Evolutionary conservation across 208 protist species (phyloP), one percentile per base, ranked within the genome.

Genomic region (Leishmania aethiopica): DNA sequence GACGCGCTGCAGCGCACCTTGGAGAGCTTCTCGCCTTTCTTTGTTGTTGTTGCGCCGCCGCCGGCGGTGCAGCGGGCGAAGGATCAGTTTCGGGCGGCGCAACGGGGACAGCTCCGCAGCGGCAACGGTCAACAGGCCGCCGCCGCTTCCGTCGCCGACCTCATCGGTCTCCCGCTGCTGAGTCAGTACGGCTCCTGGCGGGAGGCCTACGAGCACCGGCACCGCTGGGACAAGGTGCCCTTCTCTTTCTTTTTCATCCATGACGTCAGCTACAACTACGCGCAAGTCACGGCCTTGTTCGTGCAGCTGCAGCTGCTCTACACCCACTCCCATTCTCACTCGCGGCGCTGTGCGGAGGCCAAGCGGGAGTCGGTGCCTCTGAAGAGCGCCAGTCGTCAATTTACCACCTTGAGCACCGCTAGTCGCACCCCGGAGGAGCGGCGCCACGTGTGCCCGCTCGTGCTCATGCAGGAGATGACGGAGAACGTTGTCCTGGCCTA

Each of bases 201-300:
- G 3, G 95, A 98, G 81, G 81, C 93, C 22, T 98, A 94, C 84
- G 86, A 95, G 84, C 84, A 96, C 80, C 92, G 95, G 37, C 89
- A 89, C 60, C 77, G 78, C 22, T 98, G 95, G 92, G 32, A 60
- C 66, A 88, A 89, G 69, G 82, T 88, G 4, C 93, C 95, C 40
- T 95, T 95, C 72, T 92, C 89, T 73, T 98, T 94, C 85, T 98
- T 97, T 60, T 83, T 98, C 22, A 84, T 96, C 51, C 88, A 96
- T 77, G 95, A 98, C 75, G 69, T 72, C 37, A 95, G 93, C 87
- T 98, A 90, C 83, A 96, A 96, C 84, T 91, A 91, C 79, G 84
- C 93, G 25, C 92, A 98, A 80, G 87, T 98, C 45, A 85, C 90
- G 4, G 93, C 95, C 49, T 49, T 97, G 51, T 96, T 89, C 70